Evolutionary conservation across 2,329 filamentous ascomycete genomes (phyloP), one percentile per base, ranked within the genome.

Genomic region (Epichloe uncinata): DNA sequence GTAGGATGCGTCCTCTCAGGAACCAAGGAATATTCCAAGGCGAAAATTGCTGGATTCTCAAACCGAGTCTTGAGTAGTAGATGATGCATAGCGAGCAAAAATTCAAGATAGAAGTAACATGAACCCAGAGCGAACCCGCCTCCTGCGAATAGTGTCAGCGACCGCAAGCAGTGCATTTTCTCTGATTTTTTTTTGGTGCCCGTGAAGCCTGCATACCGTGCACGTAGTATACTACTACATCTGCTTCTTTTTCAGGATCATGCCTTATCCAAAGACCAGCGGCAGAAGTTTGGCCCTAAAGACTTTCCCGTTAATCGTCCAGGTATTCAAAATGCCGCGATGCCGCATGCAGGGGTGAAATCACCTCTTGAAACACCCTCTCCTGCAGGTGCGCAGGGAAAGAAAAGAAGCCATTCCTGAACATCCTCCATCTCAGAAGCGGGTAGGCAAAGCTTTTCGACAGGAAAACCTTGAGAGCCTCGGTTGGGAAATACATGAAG

Each of bases 61-160:
- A 84, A 91, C 1, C 84, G 84, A 16, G 73, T 69, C 47, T 75
- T 68, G 50, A 78, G 73, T 38, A 94, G 72, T 16, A 88, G 68
- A 42, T 74, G 71, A 12, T 86, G 69, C 82, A 84, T 88, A 8
- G 80, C 77, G 49, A 91, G 69, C 3, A 94, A 72, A 56, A 91
- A 93, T 59, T 94, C 88, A 36, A 90, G 76, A 63, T 94, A 94
- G 64, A 94, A 94, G 67, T 85, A 85, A 16, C 77, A 73, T 12
- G 85, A 88, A 3, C 87, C 88, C 82, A 94, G 86, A 6, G 80
- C 79, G 63, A 94, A 93, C 0, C 88, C 88, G 20, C 88, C 88
- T 15, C 85, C 81, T 85, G 37, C 36, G 37, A 38, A 12, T 15
- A 15, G 16, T 8, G 22, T 51, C 36, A 53, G 50, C 37, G 15